Evolutionary conservation across 2,329 filamentous ascomycete species (phyloP), one percentile per base, ranked within the genome.

Genomic region (Nannizziopsis barbatae): DNA sequence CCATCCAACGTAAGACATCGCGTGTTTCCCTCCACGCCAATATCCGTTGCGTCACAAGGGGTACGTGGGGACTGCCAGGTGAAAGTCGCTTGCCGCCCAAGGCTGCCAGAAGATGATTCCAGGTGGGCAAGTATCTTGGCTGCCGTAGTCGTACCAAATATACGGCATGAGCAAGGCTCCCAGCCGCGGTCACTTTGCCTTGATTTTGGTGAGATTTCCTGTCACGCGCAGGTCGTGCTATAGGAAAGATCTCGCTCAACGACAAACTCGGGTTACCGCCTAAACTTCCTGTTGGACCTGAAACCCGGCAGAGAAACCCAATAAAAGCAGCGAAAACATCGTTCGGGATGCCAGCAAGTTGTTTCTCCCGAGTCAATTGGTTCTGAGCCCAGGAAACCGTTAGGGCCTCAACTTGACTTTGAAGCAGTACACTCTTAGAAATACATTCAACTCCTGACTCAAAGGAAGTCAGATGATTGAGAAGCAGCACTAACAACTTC

Each of bases 401-500:
- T 14, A 55, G 36, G 18, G 50, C 45, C 18, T 50, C 17, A 17
- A 49, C 54, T 39, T 67, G 64, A 14, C 58, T 50, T n/a, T 60
- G 49, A 9, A 62, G 55, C 45, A 71, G 52, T 10, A 55, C 49
- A 55, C 67, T 68, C 45, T 55, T 57, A 45, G 56, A 55, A 11
- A 77, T 58, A 53, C 71, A 73, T 22, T 61, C 50, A 31, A 76
- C 44, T 0, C 72, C 73, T 3, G 59, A 56, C 15, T 58, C 54
- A 9, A 74, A 59, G 17, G 61, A 64, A 1, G 57, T 53, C 9
- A 71, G 68, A 50, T 67, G 58, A 5, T 64, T 61, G n/a, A 81
- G 52, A n/a, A 81, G 61, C 44, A 75, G 68, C 1, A 67, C 65
- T 8, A 81, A 58, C 9, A 74, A 65, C 35, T 63, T 63, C 2